Conservation (phyloP, 768 basidiomycete genomes). For the Leccinellum rugosiceps region DNA sequence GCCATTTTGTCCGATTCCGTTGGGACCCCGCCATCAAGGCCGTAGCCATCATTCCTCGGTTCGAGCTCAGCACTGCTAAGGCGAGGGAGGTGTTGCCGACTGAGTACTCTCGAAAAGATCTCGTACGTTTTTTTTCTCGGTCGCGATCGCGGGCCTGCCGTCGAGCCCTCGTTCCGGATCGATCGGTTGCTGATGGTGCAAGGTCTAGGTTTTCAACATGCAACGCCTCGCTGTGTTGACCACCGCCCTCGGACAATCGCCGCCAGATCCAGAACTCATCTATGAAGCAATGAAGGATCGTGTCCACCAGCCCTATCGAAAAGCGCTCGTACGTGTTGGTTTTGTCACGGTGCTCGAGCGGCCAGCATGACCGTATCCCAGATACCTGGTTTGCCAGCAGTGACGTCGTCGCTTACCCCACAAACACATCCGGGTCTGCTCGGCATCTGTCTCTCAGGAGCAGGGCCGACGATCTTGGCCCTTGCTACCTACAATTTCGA, state of each 20-base stretch:
- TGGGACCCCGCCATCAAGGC: conserved; percentile 87
- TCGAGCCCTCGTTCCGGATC: background rate
- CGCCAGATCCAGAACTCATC: conserved; percentile 93
- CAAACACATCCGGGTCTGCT: conserved; percentile 88
- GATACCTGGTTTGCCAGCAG: conserved; percentile 95
- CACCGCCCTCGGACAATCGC: conserved; percentile 84
- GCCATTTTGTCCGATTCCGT: conserved; percentile 87
- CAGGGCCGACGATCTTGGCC: conserved; percentile 96
- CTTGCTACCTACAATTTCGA: conserved; percentile 86
- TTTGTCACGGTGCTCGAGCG: background rate
- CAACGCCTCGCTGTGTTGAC: conserved; percentile 96
- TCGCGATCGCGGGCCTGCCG: background rate
- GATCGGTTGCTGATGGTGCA: background rate
- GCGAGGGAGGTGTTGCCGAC: conserved; percentile 87
- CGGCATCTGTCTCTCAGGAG: conserved; percentile 96
- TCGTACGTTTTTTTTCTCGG: conserved; percentile 47
- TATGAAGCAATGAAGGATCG: conserved; percentile 99
- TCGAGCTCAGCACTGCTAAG: conserved; percentile 94
- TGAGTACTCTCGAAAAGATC: conserved; percentile 82
- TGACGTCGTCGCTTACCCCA: conserved; percentile 87
- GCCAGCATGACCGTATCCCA: conserved; percentile 29
- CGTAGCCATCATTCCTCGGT: conserved; percentile 90
- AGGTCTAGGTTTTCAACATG: conserved; percentile 86
- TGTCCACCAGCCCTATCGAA: conserved; percentile 95
- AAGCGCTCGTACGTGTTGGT: conserved; percentile 59